Evolutionary conservation across 2,329 filamentous ascomycete genomes (phyloP), one percentile per base, ranked within the genome.

Genomic region (Xylariales sp.): DNA sequence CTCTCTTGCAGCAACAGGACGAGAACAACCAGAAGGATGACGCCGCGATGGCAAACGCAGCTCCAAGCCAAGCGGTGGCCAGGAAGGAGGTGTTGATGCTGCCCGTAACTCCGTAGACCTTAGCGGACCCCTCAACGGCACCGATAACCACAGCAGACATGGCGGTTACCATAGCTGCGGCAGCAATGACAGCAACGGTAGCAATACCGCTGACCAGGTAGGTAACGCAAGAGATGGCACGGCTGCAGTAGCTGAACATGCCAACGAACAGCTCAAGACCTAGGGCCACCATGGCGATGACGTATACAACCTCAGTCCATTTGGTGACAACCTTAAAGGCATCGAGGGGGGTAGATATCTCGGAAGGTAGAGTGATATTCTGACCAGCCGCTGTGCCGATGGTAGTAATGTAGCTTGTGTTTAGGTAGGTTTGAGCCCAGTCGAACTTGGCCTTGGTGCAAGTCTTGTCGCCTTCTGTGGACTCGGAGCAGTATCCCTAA

Each of bases 1-100:
- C 87, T 53, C 69, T 65, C 43, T 77, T 81, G 74, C 90, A 95
- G 80, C 90, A 97, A 83, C 91, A 97, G 56, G 86, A 78, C 63
- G 82, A 88, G 63, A 94, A 80, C 58, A 90, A 69, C 91, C 93
- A 97, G 83, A 97, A 96, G 59, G 95, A 66, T 49, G 78, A 80
- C 6, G 85, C 84, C 31, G 64, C 86, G 24, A 93, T 60, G 47
- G 84, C 83, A 59, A 94, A 89, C 20, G 78, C 86, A 28, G 84
- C 83, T 31, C 82, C 83, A 46, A 97, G 71, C 88, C 90, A 96
- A 54, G 85, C 78, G 15, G 81, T 68, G 25, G 74, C 74, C 41
- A 93, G 80, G 68, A 86, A 91, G 45, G 72, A 69, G 21, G 62
- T 77, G 66, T 89, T 86, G 60, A 94, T 67, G 38, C 60, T 64